Conservation (phyloP, 2,329 filamentous ascomycete species). For the Venturia nashicola region DNA sequence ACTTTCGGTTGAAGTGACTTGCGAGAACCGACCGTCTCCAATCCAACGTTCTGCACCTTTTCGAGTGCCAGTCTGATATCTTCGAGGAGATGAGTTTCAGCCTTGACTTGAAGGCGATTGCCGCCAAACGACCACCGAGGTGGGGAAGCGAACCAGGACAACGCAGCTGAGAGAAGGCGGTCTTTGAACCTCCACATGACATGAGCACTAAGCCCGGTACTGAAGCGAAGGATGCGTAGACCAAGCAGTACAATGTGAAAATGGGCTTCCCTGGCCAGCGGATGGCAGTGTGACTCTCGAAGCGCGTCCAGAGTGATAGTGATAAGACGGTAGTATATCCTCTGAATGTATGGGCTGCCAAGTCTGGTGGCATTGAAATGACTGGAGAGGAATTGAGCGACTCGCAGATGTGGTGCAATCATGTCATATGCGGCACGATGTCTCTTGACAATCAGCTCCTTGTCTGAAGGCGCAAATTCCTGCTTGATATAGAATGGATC, state of each 20-base stretch:
- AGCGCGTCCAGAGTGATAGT: slow-evolving; percentile 67
- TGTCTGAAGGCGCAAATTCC: slow-evolving; percentile 87
- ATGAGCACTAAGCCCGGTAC: slow-evolving; percentile 49
- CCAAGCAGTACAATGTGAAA: slow-evolving; percentile 80
- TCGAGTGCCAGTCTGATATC: slow-evolving; percentile 62
- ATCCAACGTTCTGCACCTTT: slow-evolving; percentile 48
- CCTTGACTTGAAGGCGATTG: slow-evolving; percentile 85
- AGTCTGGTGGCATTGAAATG: slow-evolving; percentile 92
- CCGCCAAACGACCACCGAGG: slow-evolving; percentile 86
- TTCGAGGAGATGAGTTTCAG: slow-evolving; percentile 69
- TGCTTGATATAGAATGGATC: slow-evolving; percentile 87
- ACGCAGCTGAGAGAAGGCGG: slow-evolving; percentile 69
- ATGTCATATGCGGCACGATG: slow-evolving; percentile 72
- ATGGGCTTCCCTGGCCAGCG: slow-evolving; percentile 81
- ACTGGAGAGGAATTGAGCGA: slow-evolving; percentile 82
- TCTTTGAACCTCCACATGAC: slow-evolving; percentile 79
- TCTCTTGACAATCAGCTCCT: slow-evolving; percentile 57
- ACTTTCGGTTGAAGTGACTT: slow-evolving; percentile 67
- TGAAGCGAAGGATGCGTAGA: slow-evolving; percentile 62
- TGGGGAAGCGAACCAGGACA: slow-evolving; percentile 67
- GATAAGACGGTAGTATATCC: slow-evolving; percentile 70
- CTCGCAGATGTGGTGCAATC: slow-evolving; percentile 71
- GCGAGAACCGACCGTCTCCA: slow-evolving; percentile 33
- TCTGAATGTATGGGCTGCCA: slow-evolving; percentile 68
- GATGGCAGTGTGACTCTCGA: slow-evolving; percentile 59